Percentiles rank a stretch among this genome's conserved stretches.
phyloP scores from a whole-genome alignment of 2,329 filamentous ascomycete species.

The Penicillium sp. region DNA sequence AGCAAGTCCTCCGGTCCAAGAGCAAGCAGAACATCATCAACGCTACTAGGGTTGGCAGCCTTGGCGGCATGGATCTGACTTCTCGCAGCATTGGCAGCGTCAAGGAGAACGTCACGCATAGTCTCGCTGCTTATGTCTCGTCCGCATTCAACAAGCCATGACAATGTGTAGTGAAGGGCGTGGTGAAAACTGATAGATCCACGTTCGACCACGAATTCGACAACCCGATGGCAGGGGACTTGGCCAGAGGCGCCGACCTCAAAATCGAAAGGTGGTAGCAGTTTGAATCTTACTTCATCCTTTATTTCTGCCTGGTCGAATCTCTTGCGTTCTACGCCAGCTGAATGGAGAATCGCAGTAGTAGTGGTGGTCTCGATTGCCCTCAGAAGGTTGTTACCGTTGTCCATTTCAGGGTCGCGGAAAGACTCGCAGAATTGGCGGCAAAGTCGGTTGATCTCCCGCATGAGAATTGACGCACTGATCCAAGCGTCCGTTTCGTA shows the following conservation, averaged over 20 bases:
- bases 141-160: conserved; percentile 90
- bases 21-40: conserved; percentile 56
- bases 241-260: conserved; percentile 52
- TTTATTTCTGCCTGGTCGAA: conserved; percentile 89
- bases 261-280: conserved; percentile 75
- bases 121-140: conserved; percentile 69
- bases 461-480: conserved; percentile 86
- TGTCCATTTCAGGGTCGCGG: conserved; percentile 64
- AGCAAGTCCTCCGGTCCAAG: conserved; percentile 71
- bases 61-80: conserved; percentile 61
- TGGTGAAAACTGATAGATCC: conserved; percentile 97
- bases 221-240: conserved; percentile 62
- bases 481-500: conserved; percentile 99
- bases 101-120: conserved; percentile 68
- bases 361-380: conserved; percentile 66
- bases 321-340: conserved; percentile 81
- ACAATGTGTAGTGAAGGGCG: conserved; percentile 90
- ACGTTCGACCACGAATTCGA: conserved; percentile 84
- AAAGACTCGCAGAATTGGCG: conserved; percentile 87
- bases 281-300: conserved; percentile 79
- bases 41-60: conserved; percentile 49
- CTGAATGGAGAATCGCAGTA: conserved; percentile 81
- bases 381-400: conserved; percentile 69
- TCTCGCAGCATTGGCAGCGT: conserved; percentile 58
- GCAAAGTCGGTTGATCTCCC: conserved; percentile 91